phyloP scores from a whole-genome alignment of 768 basidiomycete species.

The Russula virescens region DNA sequence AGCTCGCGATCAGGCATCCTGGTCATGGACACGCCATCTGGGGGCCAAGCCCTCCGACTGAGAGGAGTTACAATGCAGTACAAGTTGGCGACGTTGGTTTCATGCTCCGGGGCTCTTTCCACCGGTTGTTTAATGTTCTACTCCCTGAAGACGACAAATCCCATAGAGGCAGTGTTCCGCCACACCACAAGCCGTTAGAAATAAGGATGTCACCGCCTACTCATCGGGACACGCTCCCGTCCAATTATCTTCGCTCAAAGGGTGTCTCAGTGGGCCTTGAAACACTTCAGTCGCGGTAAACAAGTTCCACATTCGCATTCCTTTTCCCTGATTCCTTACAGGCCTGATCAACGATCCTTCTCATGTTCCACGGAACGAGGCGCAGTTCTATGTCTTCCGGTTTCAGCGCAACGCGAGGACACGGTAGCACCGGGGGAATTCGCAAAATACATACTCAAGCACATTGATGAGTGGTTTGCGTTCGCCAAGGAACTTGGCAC shows the following conservation, averaged over 20 bases:
- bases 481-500: not conserved
- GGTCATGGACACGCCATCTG: not conserved
- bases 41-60: not conserved
- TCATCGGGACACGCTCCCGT: not conserved
- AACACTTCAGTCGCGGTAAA: too few relatives aligned
- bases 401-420: not conserved
- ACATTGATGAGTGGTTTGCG: not conserved
- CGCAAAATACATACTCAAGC: not conserved
- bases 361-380: not conserved
- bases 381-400: not conserved
- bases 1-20: not conserved
- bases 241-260: not conserved
- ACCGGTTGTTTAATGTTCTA: not conserved
- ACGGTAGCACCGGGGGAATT: not conserved
- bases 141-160: not conserved
- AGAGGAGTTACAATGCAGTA: too few relatives aligned
- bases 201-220: not conserved
- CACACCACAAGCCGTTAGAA: not conserved
- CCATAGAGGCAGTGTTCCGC: not conserved
- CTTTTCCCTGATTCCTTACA: not conserved
- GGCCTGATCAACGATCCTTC: not conserved
- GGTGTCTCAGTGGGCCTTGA: not conserved
- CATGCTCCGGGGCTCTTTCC: not conserved
- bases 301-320: too few relatives aligned
- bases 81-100: slow-evolving; percentile 2